Base-by-base conservation (phyloP, 2,329 filamentous ascomycete species). In the Penicillium sp. region DNA sequence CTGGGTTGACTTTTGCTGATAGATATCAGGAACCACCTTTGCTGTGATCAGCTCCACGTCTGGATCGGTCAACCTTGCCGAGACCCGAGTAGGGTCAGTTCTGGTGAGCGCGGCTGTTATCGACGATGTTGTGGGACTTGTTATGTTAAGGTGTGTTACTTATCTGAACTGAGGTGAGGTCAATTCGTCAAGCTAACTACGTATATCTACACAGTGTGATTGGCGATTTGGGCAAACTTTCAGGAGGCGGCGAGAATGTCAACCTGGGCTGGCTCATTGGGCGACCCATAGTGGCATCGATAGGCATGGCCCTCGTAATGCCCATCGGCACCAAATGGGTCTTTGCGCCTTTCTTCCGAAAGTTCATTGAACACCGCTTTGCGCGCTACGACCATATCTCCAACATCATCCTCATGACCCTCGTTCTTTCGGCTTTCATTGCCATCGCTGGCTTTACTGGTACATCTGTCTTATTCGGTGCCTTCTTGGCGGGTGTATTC, bases 91-190 rank as follows among this genome's bases (percentile, higher is more conserved):
- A 1, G 71, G 73, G 17, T 69, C 70, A 10, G 65, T 75, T 1
- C 67, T 75, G 3, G 67, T 74, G 42, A 73, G 71, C 55, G 72
- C 73, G 0, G 73, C 72, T 9, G 69, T 75, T 21, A 72, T 75
- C 32, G 72, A 75, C 56, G 72, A 75, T 57, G 70, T 75, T 1
- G 66, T 69, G 1, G 72, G 72, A 3, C 66, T 75, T 10, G 68
- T 75, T 44, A 70, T 64, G 49, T 49, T 56, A 1, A 64, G 62
- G 62, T 64, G 21, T 37, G 42, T 43, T 24, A 10, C 3, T 24
- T 33, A 13, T 24, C 26, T 24, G 9, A 24, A 15, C n/a, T 6
- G 1, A 13, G 3, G 12, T n/a, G 3, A 4, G 9, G 15, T 24
- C 3, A 13, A n/a, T 46, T 15, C 8, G 13, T 10, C 7, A 31